These are phyloP conservation scores for Talaromyces wortmannii DNA, from an alignment of 495 filamentous ascomycete species.

Conservation along the genomic window DNA sequence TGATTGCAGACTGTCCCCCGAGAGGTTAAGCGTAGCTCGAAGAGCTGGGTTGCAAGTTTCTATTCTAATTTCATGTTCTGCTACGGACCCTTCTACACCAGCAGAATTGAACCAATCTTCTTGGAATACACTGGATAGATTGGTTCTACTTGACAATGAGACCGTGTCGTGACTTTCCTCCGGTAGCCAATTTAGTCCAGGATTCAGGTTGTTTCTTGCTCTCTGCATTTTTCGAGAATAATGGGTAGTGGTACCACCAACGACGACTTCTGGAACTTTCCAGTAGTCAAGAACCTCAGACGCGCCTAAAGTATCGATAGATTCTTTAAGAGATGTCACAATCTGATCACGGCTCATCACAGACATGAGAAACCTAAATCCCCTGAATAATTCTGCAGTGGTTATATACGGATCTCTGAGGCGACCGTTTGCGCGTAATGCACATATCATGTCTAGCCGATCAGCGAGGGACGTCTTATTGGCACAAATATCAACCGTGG, in stretches of 20 bases:
- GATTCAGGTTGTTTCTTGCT: background rate
- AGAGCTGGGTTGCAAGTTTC: background rate
- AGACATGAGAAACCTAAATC: slow-evolving; percentile 62
- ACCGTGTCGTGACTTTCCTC: background rate
- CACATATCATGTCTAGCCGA: slow-evolving; percentile 53
- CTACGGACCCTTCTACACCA: slow-evolving; percentile 66
- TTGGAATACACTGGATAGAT: slow-evolving; percentile 36
- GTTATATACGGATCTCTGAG: slow-evolving; percentile 44
- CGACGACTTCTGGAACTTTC: slow-evolving; percentile 53
- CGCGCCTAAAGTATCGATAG: background rate
- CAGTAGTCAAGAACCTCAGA: slow-evolving; percentile 43
- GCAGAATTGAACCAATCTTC: slow-evolving; percentile 70
- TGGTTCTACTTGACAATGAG: background rate
- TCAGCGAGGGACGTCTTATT: slow-evolving; percentile 39
- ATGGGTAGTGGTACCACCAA: slow-evolving; percentile 63
- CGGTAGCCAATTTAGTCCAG: background rate
- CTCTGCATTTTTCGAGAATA: slow-evolving; percentile 26
- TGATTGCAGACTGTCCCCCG: background rate
- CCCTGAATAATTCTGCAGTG: slow-evolving; percentile 38
- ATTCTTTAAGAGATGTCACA: slow-evolving; percentile 27
- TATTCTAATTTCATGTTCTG: slow-evolving; percentile 8
- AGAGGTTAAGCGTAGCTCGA: background rate
- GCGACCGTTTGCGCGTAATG: slow-evolving; percentile 54
- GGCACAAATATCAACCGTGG: background rate
- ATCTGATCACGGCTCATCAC: slow-evolving; percentile 46